Conservation (phyloP, 495 filamentous ascomycete genomes). For the Penicillium pancosmium region DNA sequence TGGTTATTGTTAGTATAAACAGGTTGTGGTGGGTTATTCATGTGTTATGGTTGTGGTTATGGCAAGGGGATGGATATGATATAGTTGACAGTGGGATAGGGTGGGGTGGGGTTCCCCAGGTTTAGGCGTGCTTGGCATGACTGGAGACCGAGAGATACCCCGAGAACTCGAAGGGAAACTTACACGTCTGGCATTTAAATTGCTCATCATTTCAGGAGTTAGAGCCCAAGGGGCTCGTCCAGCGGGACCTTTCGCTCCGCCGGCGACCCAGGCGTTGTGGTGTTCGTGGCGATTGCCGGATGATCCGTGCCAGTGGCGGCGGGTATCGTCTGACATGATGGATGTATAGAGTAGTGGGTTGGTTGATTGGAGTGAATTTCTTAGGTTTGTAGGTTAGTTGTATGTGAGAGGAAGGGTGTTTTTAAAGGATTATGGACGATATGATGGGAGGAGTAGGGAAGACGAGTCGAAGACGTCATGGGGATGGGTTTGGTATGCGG, state of each 20-base stretch:
- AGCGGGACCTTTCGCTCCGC: slow-evolving; percentile 33
- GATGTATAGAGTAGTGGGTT: neutral
- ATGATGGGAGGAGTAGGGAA: neutral
- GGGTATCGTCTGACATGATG: slow-evolving; percentile 28
- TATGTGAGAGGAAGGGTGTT: neutral
- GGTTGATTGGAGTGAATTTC: slow-evolving; percentile 15
- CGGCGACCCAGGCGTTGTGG: slow-evolving; percentile 46
- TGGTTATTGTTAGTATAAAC: neutral
- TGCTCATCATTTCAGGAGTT: slow-evolving; percentile 22
- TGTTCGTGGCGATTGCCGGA: slow-evolving; percentile 46
- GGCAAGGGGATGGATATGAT: no score
- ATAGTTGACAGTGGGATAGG: no score
- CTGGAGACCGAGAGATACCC: neutral
- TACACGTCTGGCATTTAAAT: slow-evolving; percentile 22
- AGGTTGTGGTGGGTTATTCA: neutral
- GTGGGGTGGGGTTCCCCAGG: no score
- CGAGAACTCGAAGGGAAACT: neutral
- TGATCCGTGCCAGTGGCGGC: slow-evolving; percentile 46
- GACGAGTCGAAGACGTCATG: neutral
- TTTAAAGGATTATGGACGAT: neutral
- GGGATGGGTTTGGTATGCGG: neutral
- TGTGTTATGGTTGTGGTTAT: no score
- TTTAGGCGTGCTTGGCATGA: no score
- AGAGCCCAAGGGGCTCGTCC: slow-evolving; percentile 32
- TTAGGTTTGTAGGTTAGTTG: neutral